Conservation (phyloP, 768 basidiomycete genomes). For the Rubroboletus satanas region DNA sequence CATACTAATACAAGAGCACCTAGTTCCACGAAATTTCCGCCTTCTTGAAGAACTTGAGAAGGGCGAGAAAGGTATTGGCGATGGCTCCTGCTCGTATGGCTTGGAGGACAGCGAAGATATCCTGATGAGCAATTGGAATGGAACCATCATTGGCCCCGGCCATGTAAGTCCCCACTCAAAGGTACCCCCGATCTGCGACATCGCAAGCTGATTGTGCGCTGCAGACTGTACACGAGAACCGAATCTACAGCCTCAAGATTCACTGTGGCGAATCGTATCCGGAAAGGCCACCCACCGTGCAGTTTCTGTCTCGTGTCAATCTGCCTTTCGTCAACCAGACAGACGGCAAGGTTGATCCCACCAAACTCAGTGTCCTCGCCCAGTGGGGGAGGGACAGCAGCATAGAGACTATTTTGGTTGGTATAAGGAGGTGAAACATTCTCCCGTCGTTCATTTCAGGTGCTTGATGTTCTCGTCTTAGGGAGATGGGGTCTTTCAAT, state of each 20-base stretch:
- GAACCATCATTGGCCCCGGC: conserved; percentile 97
- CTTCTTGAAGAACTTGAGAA: conserved; percentile 98
- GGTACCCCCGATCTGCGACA: conserved; percentile 8
- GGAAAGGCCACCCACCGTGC: conserved; percentile 71
- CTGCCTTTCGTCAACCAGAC: conserved; percentile 81
- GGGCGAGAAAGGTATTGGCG: conserved; percentile 99
- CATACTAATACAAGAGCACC: background rate
- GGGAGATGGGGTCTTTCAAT: conserved; percentile 90
- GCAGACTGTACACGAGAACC: conserved; percentile 96
- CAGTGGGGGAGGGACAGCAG: conserved; percentile 74
- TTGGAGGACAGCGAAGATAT: conserved; percentile 94
- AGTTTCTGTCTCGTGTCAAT: conserved; percentile 88
- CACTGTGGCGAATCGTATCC: conserved; percentile 75
- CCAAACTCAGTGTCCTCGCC: conserved; percentile 66
- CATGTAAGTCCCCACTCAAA: conserved; percentile 59
- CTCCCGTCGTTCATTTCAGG: background rate
- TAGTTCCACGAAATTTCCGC: conserved; percentile 95
- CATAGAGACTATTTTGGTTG: conserved; percentile 88
- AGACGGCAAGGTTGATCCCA: conserved; percentile 74
- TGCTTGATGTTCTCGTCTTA: conserved; percentile 30
- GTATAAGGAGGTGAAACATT: conserved; percentile 72
- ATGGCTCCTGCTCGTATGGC: conserved; percentile 96
- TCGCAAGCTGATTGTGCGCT: conserved; percentile 12
- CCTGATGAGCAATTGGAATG: conserved; percentile 98
- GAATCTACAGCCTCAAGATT: conserved; percentile 95